A percentile compares a stretch with the other conserved stretches of the same genome.
phyloP scores from a whole-genome alignment of 2,329 filamentous ascomycete species.

The Podosphaera fusca region DNA sequence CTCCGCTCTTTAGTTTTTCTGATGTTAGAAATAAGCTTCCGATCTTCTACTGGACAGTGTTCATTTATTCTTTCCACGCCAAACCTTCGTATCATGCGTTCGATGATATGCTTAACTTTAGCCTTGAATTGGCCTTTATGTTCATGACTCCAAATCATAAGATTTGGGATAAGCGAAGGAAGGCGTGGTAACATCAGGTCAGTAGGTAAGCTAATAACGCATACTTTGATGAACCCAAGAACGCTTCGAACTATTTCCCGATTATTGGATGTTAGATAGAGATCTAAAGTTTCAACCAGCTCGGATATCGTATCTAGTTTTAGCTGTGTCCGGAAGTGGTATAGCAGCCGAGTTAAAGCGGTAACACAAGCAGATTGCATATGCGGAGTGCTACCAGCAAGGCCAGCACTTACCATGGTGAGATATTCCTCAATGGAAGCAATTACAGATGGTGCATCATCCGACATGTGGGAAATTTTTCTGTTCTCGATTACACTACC shows the following conservation, averaged over 20 bases:
- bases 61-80: constrained; percentile 61
- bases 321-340: constrained; percentile 60
- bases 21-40: constrained; percentile 81
- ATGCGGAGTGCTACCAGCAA: constrained; percentile 79
- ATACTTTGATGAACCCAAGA: constrained; percentile 90
- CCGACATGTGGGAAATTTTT: constrained; percentile 69
- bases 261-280: constrained; percentile 91
- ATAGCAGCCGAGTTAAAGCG: constrained; percentile 76
- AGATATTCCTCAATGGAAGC: constrained; percentile 88
- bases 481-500: constrained; percentile 61
- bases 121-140: constrained; percentile 93
- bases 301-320: constrained; percentile 50
- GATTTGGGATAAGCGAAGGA: constrained; percentile 56
- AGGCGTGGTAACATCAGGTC: constrained; percentile 61
- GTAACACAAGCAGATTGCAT: constrained; percentile 98
- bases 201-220: constrained; percentile 62
- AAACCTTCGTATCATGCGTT: constrained; percentile 80
- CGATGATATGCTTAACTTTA: constrained; percentile 95
- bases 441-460: constrained; percentile 50
- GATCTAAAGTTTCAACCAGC: constrained; percentile 79
- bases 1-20: constrained; percentile 80
- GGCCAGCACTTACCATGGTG: constrained; percentile 91
- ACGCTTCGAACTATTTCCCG: constrained; percentile 90
- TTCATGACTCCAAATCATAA: constrained; percentile 92
- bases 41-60: constrained; percentile 63